Evolutionary conservation across 306 rosid genomes (phyloP).

Genomic region (Malus domestica): DNA sequence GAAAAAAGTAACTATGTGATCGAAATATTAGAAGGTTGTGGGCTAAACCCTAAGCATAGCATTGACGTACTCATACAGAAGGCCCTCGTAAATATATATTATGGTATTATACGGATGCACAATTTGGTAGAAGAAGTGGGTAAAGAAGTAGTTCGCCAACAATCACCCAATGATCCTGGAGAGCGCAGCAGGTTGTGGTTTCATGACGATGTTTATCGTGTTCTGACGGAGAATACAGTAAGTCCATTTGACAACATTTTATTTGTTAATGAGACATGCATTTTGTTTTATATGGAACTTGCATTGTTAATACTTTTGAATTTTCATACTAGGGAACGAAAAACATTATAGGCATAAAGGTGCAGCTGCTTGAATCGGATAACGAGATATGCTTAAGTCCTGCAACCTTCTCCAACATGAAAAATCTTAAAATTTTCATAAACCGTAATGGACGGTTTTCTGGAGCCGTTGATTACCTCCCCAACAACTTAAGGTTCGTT

Average conservation of each 20-base stretch:
- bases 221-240: not conserved
- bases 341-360: not conserved
- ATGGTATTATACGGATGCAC: conserved; percentile 21
- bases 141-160: conserved; percentile 10
- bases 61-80: not conserved
- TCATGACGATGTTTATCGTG: conserved; percentile 14
- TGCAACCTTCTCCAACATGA: conserved; percentile 14
- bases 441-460: conserved; percentile 20
- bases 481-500: conserved; percentile 28
- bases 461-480: conserved; percentile 14
- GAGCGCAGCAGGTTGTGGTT: conserved; percentile 25
- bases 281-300: not conserved
- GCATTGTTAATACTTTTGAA: conserved; percentile 15
- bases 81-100: not conserved
- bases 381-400: conserved; percentile 11
- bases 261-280: not conserved
- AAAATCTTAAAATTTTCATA: conserved; percentile 20
- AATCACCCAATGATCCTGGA: not conserved
- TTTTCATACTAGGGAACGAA: not conserved
- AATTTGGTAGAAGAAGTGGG: conserved; percentile 36
- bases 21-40: conserved; percentile 25
- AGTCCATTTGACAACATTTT: not conserved
- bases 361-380: not conserved
- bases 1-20: not conserved
- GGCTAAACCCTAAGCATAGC: not conserved